Evolutionary conservation across 352 stramenopile genomes (phyloP), one percentile per base, ranked within the genome.

Genomic region (Pythium angustatum): DNA sequence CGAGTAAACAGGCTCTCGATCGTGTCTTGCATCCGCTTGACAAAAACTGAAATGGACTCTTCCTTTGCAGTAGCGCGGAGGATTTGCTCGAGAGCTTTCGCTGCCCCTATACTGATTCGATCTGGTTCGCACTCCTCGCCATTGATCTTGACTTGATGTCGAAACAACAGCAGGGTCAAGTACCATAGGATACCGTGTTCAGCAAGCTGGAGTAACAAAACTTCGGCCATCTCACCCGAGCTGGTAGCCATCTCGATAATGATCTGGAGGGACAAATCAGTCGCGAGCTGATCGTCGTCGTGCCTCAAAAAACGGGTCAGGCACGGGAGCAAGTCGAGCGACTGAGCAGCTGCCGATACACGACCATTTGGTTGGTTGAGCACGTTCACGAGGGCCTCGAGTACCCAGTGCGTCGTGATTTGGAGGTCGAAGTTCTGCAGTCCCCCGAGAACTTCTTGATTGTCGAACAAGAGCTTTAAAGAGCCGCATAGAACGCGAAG

Each of bases 101-200:
- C 87, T 36, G 87, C 85, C 3, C 78, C 77, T 30, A 92, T 81
- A 27, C 79, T 86, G 41, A 92, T 90, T 28, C 74, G 78, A 55
- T 92, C 81, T 33, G 74, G 71, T n/a, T 90, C 71, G 12, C 53
- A 60, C 26, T 69, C 57, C 0, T 68, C 64, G 9, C 73, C 66
- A 11, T 73, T 59, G 6, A 43, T 24, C 17, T 52, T 67, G 1
- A 66, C 59, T 14, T 80, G 65, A 49, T 86, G 89, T 15, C 84
- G 68, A 59, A 92, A 93, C n/a, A 93, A 64, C 36, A 95, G 51
- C n/a, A 92, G 66, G 15, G 85, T 81, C 54, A 95, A 77, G 58
- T 94, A 94, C 87, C 87, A 95, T 28, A 95, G 44, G 22, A 95
- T 69, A 27, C 87, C 87, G 54, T 93, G 83, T 61, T 95, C 82